Percentiles rank a stretch among this genome's conserved stretches.
These are phyloP conservation scores for Hymenoscyphus scutula DNA, from an alignment of 2,329 filamentous ascomycete species.

Conservation along the genomic window DNA sequence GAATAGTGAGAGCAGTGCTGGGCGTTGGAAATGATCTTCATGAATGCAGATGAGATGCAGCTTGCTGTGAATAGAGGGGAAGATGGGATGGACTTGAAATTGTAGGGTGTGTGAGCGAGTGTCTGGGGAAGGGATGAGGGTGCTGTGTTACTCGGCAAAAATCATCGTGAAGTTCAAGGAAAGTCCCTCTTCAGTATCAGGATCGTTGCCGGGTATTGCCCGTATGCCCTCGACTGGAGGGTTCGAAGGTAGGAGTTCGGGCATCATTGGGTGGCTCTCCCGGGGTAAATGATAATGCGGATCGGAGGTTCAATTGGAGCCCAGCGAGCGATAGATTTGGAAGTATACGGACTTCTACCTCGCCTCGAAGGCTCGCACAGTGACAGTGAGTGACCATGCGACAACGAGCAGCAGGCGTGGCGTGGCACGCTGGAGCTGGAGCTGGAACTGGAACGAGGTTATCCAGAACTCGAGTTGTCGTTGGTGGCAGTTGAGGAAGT, in stretches of 20 bases:
- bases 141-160: conserved; percentile 2
- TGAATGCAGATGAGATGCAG: neutral
- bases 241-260: neutral
- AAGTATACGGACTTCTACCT: too few species aligned
- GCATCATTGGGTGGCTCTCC: conserved; percentile 1
- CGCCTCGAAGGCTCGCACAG: neutral
- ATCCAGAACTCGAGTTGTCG: neutral
- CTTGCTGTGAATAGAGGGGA: neutral
- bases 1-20: neutral
- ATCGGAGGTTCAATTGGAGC: conserved; percentile 2
- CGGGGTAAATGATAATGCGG: neutral
- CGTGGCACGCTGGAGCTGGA: too few species aligned
- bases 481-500: neutral
- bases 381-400: neutral
- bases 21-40: conserved; percentile 8
- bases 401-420: neutral
- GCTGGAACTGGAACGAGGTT: neutral
- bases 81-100: neutral
- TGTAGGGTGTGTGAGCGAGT: conserved; percentile 1
- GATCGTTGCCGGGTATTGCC: conserved; percentile 1
- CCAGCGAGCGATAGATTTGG: neutral
- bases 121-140: conserved; percentile 3
- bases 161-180: neutral
- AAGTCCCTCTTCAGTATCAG: neutral
- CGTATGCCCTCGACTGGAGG: neutral